These are phyloP conservation scores for Cornus suecica DNA, from an alignment of 148 eudicot genomes.

Conservation along the genomic window DNA sequence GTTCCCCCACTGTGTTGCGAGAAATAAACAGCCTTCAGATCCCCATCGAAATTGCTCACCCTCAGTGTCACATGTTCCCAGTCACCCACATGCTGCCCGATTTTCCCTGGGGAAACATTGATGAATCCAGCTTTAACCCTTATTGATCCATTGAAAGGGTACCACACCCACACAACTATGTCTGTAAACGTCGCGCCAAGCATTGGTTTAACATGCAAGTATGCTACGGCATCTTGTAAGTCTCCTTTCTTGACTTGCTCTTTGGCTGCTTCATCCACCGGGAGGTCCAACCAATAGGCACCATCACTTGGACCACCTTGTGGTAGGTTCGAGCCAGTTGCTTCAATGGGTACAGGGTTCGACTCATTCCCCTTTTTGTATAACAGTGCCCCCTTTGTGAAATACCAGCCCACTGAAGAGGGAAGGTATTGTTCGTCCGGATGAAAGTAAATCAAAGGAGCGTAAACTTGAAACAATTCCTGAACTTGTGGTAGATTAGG, in stretches of 20 bases:
- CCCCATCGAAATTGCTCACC: constrained; percentile 25
- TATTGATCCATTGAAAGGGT: too few relatives aligned
- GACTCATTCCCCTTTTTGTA: constrained; percentile 29
- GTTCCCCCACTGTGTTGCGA: constrained; percentile 22
- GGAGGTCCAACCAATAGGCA: constrained; percentile 28
- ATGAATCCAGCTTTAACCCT: constrained; percentile 6
- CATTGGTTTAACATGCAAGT: too few relatives aligned
- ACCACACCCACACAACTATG: too few relatives aligned
- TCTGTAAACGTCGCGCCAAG: too few relatives aligned
- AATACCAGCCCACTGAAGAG: constrained; percentile 28
- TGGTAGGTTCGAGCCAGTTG: constrained; percentile 26
- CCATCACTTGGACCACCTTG: constrained; percentile 29
- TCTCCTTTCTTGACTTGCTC: constrained; percentile 23
- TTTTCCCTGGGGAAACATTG: constrained; percentile 16
- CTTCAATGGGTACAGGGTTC: constrained; percentile 12
- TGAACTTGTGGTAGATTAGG: constrained; percentile 26
- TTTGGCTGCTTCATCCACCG: constrained; percentile 7
- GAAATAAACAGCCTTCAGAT: constrained; percentile 20
- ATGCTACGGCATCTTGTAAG: constrained; percentile 19
- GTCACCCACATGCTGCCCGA: constrained; percentile 28
- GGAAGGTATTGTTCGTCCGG: constrained; percentile 28
- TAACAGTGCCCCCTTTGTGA: constrained; percentile 27
- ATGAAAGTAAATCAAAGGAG: constrained; percentile 31
- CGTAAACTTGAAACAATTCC: constrained; percentile 20
- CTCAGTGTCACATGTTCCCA: constrained; percentile 35